Evolutionary conservation across 768 basidiomycete genomes (phyloP), one percentile per base, ranked within the genome.

Genomic region (Tulasnella sp.): DNA sequence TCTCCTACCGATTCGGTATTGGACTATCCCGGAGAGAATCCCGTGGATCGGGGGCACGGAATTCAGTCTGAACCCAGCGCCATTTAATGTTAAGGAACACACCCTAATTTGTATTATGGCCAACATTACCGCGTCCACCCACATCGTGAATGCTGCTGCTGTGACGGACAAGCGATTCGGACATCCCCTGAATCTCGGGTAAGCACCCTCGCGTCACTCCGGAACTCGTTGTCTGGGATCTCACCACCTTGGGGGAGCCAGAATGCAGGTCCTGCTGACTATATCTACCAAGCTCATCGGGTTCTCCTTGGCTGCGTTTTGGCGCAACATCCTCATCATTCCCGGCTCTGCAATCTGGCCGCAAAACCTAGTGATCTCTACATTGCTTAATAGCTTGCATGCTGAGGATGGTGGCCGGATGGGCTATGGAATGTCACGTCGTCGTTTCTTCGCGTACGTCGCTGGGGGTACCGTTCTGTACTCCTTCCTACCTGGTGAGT

Each of bases 41-140:
- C 75, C 75, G 9, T 48, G 46, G 32, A 83, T 89, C 1, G 89
- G 88, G 2, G 86, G 90, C 3, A 73, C 86, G 48, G 90, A 90
- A 80, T 91, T 95, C 83, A 93, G 92, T 0, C 86, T 98, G 57
- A 97, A 98, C 82, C 96, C 96, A 1, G 91, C 95, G 16, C 95
- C 95, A 26, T 97, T 95, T 94, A 97, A 96, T 83, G 95, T 97
- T 86, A 97, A 97, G 84, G 96, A 98, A 82, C 95, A 97, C 81
- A 92, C 92, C 10, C 86, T 95, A 20, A 92, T 97, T 46, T 93
- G 88, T 83, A 95, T 98, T 83, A 98, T 98, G 95, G 91, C 94
- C 16, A 96, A 96, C 83, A 82, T 84, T 18, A 82, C 85, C 37
- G 78, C 76, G 0, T 84, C 85, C 0, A 83, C 86, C 0, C 86